Conservation (phyloP, 2,329 filamentous ascomycete species). For the Botrytis galanthina region DNA sequence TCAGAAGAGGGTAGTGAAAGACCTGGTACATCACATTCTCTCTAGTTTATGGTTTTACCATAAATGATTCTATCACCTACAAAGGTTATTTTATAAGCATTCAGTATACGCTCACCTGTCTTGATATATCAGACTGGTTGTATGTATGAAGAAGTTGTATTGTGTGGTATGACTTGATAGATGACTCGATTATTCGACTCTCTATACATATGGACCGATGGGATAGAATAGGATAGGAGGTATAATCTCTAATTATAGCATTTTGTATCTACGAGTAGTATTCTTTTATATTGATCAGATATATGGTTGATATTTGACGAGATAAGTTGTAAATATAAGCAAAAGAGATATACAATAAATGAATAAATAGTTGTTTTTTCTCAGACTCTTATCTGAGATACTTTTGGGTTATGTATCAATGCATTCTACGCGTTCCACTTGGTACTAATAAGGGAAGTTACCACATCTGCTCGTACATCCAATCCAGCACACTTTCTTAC, state of each 20-base stretch:
- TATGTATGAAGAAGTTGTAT: neutral
- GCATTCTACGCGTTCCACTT: neutral
- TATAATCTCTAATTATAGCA: slow-evolving; percentile 8
- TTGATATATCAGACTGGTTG: neutral
- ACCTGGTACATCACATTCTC: slow-evolving; percentile 20
- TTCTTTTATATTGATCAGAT: neutral
- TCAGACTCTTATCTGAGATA: neutral
- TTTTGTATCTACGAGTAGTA: neutral
- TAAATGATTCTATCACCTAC: neutral
- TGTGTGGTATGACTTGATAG: neutral
- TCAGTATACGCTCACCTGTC: neutral
- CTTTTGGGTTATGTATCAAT: neutral
- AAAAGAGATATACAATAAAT: neutral
- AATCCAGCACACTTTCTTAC: neutral
- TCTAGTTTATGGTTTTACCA: slow-evolving; percentile 5
- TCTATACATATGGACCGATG: neutral
- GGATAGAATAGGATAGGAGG: neutral
- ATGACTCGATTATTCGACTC: slow-evolving; percentile 7
- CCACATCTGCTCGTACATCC: no score
- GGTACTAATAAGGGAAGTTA: neutral
- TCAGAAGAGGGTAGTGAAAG: slow-evolving; percentile 22
- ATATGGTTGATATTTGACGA: no score
- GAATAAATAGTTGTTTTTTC: neutral
- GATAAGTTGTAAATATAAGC: neutral
- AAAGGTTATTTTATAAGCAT: neutral